Evolutionary conservation across 2,329 filamentous ascomycete genomes (phyloP).

Genomic region (Clarireedia hainanense): DNA sequence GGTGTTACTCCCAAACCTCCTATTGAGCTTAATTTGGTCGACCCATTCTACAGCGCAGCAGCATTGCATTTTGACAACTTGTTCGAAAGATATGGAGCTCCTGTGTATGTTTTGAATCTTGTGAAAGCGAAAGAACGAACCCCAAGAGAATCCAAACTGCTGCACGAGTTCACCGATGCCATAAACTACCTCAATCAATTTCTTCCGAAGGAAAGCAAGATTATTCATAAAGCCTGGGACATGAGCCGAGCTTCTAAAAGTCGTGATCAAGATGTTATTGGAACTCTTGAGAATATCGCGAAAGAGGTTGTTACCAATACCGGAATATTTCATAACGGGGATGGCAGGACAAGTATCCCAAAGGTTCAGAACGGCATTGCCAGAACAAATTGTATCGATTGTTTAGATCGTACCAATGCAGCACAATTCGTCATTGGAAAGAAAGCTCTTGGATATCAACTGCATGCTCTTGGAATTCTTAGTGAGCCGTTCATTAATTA

Average conservation of each 20-base stretch:
- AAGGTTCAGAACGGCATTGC: slow-evolving; percentile 85
- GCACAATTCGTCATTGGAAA: slow-evolving; percentile 98
- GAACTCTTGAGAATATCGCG: slow-evolving; percentile 80
- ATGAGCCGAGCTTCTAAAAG: slow-evolving; percentile 95
- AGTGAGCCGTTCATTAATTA: slow-evolving; percentile 74
- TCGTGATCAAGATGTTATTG: slow-evolving; percentile 88
- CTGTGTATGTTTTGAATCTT: slow-evolving; percentile 84
- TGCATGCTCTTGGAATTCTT: slow-evolving; percentile 85
- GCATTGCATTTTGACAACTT: slow-evolving; percentile 92
- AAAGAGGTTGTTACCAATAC: slow-evolving; percentile 79
- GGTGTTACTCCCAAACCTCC: slow-evolving; percentile 94
- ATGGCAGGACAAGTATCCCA: slow-evolving; percentile 55
- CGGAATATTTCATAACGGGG: slow-evolving; percentile 92
- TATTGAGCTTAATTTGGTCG: slow-evolving; percentile 89
- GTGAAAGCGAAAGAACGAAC: slow-evolving; percentile 84
- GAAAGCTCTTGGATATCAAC: slow-evolving; percentile 80
- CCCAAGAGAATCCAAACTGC: slow-evolving; percentile 82
- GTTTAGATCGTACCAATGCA: slow-evolving; percentile 91
- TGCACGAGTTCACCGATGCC: slow-evolving; percentile 79
- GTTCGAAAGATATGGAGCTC: slow-evolving; percentile 86
- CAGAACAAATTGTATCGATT: slow-evolving; percentile 96
- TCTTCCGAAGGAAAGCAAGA: slow-evolving; percentile 72
- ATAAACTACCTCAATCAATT: slow-evolving; percentile 94
- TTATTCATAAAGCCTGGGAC: slow-evolving; percentile 92
- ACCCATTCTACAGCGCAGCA: slow-evolving; percentile 91